These are phyloP conservation scores for Hibiscus syriacus DNA, from an alignment of 345 rosid species.

Conservation along the genomic window DNA sequence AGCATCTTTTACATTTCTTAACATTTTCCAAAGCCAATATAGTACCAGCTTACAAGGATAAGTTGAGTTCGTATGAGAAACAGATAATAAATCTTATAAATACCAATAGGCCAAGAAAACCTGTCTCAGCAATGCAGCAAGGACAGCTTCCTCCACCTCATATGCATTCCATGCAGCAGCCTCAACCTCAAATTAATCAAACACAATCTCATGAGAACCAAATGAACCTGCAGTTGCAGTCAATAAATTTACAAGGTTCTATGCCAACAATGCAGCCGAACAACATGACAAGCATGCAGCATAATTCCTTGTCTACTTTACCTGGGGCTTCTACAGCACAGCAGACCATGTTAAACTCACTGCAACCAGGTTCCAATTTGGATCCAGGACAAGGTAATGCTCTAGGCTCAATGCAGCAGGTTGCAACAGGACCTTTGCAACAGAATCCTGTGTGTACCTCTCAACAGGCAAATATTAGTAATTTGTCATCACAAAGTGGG, in stretches of 20 bases:
- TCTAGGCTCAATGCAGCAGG: slow-evolving; percentile 55
- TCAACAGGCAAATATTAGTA: slow-evolving; percentile 52
- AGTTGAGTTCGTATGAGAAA: slow-evolving; percentile 63
- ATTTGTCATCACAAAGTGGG: slow-evolving; percentile 63
- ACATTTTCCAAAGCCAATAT: slow-evolving; percentile 45
- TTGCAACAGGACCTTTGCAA: slow-evolving; percentile 50
- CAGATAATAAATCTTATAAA: slow-evolving; percentile 54
- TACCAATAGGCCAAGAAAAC: slow-evolving; percentile 53
- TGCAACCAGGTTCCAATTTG: slow-evolving; percentile 51
- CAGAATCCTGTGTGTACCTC: slow-evolving; percentile 51
- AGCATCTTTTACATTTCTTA: slow-evolving; percentile 46
- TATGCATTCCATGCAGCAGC: slow-evolving; percentile 61
- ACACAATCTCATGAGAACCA: slow-evolving; percentile 40
- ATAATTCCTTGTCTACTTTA: slow-evolving; percentile 53
- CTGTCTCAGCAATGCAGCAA: slow-evolving; percentile 39
- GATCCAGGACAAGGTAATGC: slow-evolving; percentile 47
- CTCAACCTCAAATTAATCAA: slow-evolving; percentile 49
- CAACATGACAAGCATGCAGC: slow-evolving; percentile 60
- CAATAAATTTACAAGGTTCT: slow-evolving; percentile 36
- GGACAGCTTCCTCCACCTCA: slow-evolving; percentile 63
- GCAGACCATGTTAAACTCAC: slow-evolving; percentile 54
- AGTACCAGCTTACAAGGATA: slow-evolving; percentile 50
- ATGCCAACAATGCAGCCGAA: slow-evolving; percentile 28
- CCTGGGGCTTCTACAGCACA: slow-evolving; percentile 62
- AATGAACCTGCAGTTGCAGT: slow-evolving; percentile 40